Evolutionary conservation across 2,329 filamentous ascomycete genomes (phyloP), one percentile per base, ranked within the genome.

Genomic region (Clonostachys rosea): DNA sequence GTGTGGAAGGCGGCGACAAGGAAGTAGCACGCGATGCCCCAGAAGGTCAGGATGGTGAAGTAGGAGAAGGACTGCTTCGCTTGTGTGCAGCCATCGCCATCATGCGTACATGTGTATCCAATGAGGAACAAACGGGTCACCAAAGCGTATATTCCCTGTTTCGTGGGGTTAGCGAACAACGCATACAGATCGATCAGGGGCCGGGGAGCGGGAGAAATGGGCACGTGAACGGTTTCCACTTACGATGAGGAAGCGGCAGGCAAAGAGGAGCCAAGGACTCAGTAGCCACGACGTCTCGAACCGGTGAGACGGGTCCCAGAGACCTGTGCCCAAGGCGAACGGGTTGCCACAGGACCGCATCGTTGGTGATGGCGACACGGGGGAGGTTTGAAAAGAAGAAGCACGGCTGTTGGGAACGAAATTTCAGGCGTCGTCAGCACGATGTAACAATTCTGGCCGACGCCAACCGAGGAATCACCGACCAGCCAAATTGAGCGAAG

Each of bases 221-320:
- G 24, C 24, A 30, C 24, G 24, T 30, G 24, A 30, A 30, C 24
- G 24, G 4, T 30, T 30, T 30, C 24, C 24, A 75, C 73, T 57
- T 65, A 78, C 72, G 59, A 83, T 72, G 39, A 72, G 49, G 43
- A 77, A 76, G 51, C 84, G 82, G 44, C 78, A 60, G 45, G 62
- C 67, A 54, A 81, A 83, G 43, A 92, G 74, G 2, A 76, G 57
- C 56, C 75, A 75, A 0, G 89, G 86, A 20, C 81, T 66, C n/a
- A 95, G 66, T 9, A 91, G 65, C 88, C 89, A 95, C 13, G 89
- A 95, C 14, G 89, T 94, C 63, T 83, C 81, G 68, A 87, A 91
- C 49, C 85, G 81, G 64, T 86, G 76, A 40, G 78, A 71, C 7
- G 76, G 75, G 59, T 81, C 77, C 69, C 71, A 81, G 34, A 63